A percentile compares a stretch with the other conserved stretches of the same genome.
Conservation (phyloP, 169 alveolate species). For the Plasmodium yoelii region DNA sequence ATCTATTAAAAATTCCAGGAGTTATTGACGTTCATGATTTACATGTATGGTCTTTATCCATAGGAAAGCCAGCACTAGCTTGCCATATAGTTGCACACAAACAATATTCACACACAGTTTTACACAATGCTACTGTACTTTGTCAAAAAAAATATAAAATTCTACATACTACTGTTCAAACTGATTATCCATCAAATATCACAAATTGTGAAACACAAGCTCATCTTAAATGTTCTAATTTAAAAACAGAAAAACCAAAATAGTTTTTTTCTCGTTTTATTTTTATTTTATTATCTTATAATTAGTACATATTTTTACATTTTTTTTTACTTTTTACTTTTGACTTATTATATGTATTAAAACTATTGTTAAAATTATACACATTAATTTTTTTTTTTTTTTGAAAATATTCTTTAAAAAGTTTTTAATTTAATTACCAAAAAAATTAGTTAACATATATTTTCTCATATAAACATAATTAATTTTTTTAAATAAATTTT, state of each 20-base stretch:
- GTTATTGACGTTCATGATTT: slow-evolving; percentile 95
- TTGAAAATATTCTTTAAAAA: no score
- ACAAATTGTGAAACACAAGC: slow-evolving; percentile 87
- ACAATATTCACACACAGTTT: slow-evolving; percentile 77
- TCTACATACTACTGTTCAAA: slow-evolving; percentile 91
- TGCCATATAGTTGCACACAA: slow-evolving; percentile 92
- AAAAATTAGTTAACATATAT: no score
- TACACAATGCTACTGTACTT: slow-evolving; percentile 86
- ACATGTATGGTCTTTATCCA: slow-evolving; percentile 96
- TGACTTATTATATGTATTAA: no score
- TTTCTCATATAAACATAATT: no score
- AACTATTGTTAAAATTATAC: no score
- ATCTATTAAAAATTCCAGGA: slow-evolving; percentile 87
- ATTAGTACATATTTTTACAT: no score
- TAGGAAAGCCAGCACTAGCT: slow-evolving; percentile 93
- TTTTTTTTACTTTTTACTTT: no score
- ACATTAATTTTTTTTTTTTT: no score
- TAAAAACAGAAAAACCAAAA: slow-evolving; percentile 27
- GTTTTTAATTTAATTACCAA: no score
- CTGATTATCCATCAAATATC: slow-evolving; percentile 86
- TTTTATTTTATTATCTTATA: no score
- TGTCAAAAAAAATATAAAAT: slow-evolving; percentile 88
- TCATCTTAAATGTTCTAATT: slow-evolving; percentile 85
- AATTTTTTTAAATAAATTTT: no score
- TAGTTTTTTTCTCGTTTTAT: neutral